phyloP scores from a whole-genome alignment of 768 basidiomycete genomes.

The Crucibulum laeve region DNA sequence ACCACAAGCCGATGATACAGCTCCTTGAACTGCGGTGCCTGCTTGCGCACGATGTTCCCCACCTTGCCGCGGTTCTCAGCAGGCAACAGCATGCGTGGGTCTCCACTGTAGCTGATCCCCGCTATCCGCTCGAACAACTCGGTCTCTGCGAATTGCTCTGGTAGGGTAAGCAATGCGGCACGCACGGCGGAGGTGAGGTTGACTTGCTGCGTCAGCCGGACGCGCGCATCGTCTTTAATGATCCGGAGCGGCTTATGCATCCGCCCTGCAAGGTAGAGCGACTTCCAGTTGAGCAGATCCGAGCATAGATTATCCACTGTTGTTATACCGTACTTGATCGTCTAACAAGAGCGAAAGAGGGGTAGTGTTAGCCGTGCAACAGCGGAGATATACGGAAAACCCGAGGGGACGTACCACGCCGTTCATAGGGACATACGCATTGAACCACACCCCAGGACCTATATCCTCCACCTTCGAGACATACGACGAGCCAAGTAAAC shows the following conservation, averaged over 20 bases:
- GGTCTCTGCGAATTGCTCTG: slow-evolving; percentile 74
- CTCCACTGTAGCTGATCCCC: slow-evolving; percentile 81
- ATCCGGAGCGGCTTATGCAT: slow-evolving; percentile 98
- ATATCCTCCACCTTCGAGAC: slow-evolving; percentile 75
- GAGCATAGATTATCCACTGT: slow-evolving; percentile 85
- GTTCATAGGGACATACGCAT: slow-evolving; percentile 79
- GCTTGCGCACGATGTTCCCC: slow-evolving; percentile 84
- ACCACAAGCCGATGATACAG: slow-evolving; percentile 79
- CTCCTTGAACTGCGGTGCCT: slow-evolving; percentile 80
- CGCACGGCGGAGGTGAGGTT: slow-evolving; percentile 90
- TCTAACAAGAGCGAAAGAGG: no score
- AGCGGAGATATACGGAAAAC: slow-evolving; percentile 1
- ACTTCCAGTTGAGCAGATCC: slow-evolving; percentile 89
- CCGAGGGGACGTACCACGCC: slow-evolving; percentile 63
- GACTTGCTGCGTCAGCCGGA: slow-evolving; percentile 88
- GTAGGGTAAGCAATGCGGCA: slow-evolving; percentile 84
- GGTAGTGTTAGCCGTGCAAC: slow-evolving; percentile 3
- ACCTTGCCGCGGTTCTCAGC: slow-evolving; percentile 95
- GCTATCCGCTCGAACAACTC: slow-evolving; percentile 85
- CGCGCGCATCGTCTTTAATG: slow-evolving; percentile 88
- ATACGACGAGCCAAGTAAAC: slow-evolving; percentile 77
- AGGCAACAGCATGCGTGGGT: slow-evolving; percentile 91
- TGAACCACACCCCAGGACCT: slow-evolving; percentile 93
- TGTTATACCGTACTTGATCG: slow-evolving; percentile 95
- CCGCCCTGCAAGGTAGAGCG: slow-evolving; percentile 90